A percentile compares a stretch with the other conserved stretches of the same genome.
Evolutionary conservation across 2,329 filamentous ascomycete genomes (phyloP).

Genomic region (Metarhizium album): DNA sequence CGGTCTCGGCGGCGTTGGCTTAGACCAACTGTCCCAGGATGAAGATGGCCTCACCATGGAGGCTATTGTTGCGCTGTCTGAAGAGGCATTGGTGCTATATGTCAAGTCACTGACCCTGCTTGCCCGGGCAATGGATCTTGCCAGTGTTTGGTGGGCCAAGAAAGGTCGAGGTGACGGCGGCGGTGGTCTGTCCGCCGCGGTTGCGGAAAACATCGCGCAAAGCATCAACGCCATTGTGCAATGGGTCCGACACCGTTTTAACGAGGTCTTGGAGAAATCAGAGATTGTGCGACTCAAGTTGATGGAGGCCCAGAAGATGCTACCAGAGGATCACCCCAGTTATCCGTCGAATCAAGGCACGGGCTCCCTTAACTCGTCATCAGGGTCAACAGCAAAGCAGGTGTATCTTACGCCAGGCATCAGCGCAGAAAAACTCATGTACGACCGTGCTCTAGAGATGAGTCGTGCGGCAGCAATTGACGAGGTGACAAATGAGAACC

Average conservation of each 20-base stretch:
- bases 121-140: conserved; percentile 91
- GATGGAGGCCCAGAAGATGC: conserved; percentile 69
- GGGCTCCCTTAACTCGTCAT: conserved; percentile 44
- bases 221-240: conserved; percentile 91
- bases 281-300: conserved; percentile 87
- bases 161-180: conserved; percentile 56
- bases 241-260: conserved; percentile 90
- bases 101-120: conserved; percentile 87
- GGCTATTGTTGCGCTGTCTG: conserved; percentile 75
- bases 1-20: conserved; percentile 51
- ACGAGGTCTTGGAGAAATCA: conserved; percentile 93
- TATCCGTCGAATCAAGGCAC: conserved; percentile 69
- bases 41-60: conserved; percentile 77
- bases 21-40: conserved; percentile 41
- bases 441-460: conserved; percentile 95
- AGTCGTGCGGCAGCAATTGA: conserved; percentile 88
- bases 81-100: conserved; percentile 91
- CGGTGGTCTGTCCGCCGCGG: conserved; percentile 27
- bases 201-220: conserved; percentile 42
- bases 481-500: conserved; percentile 84
- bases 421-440: conserved; percentile 95
- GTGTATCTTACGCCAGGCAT: conserved; percentile 80
- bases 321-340: conserved; percentile 76
- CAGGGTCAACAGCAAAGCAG: conserved; percentile 60
- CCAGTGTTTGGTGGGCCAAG: conserved; percentile 80